phyloP scores from a whole-genome alignment of 2,329 filamentous ascomycete genomes.

The Ustilaginoidea virens region DNA sequence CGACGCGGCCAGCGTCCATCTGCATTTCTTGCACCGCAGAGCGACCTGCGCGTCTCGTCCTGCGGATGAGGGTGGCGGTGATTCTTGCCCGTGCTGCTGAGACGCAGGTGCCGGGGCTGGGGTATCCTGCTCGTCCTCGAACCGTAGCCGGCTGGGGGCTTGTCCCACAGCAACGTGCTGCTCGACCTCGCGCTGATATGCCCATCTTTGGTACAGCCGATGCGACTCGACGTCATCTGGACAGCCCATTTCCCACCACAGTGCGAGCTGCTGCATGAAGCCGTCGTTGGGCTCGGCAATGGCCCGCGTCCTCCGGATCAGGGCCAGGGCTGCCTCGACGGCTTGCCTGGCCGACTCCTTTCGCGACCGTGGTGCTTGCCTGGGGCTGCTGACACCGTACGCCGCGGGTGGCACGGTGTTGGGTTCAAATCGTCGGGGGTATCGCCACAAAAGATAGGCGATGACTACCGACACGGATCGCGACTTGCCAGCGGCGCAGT shows the following conservation, averaged over 20 bases:
- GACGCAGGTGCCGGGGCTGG: background rate
- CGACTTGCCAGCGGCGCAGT: conserved; percentile 91
- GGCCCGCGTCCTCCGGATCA: conserved; percentile 54
- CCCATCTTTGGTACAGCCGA: conserved; percentile 64
- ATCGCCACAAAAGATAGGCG: conserved; percentile 67
- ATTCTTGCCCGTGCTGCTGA: background rate
- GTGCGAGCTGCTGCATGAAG: conserved; percentile 75
- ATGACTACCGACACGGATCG: conserved; percentile 74
- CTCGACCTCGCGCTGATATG: conserved; percentile 38
- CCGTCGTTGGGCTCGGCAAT: conserved; percentile 81
- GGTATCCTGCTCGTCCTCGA: conserved; percentile 53
- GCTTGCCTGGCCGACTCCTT: conserved; percentile 29
- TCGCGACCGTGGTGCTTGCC: conserved; percentile 7
- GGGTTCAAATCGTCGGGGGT: conserved; percentile 35
- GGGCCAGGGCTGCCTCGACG: conserved; percentile 45
- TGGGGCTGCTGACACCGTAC: conserved; percentile 6
- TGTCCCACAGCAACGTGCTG: conserved; percentile 53
- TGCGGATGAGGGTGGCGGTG: background rate
- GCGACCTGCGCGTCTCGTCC: conserved; percentile 9
- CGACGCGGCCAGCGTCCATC: conserved; percentile 41
- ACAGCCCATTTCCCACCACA: conserved; percentile 81
- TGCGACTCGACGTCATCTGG: conserved; percentile 50
- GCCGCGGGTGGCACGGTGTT: conserved; percentile 16
- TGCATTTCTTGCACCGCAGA: conserved; percentile 82
- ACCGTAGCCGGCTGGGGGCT: conserved; percentile 70